Base-by-base conservation (phyloP, 2,329 filamentous ascomycete species). In the Hypoxylon sp. region DNA sequence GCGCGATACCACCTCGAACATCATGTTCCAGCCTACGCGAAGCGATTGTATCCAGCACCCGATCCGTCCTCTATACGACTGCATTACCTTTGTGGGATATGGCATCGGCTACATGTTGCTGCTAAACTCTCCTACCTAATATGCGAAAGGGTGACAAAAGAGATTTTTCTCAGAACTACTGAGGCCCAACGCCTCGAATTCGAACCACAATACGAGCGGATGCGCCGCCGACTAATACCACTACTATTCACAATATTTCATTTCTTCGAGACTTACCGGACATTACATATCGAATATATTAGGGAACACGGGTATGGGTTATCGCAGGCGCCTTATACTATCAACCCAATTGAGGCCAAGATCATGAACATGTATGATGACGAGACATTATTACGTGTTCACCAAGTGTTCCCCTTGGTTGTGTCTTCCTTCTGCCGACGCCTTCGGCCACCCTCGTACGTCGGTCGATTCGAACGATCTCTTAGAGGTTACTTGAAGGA, bases 281-380 rank as follows among this genome's bases (percentile, higher is more conserved):
- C 82, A 41, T 79, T 89, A 2, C 87, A 90, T 70, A 76, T 89
- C 6, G 79, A 87, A 70, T 86, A 87, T 66, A 82, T 91, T 23
- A 79, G 80, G 52, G 81, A 86, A 51, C 81, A 87, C 41, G 84
- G 85, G 11, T 80, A 84, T 52, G 86, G 87, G 4, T 71, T 91
- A 49, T 78, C 79, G 43, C 80, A 76, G 45, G 82, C 83, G 59
- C 85, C 88, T 0, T 90, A 87, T 70, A 90, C 88, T 0, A 65
- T 87, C 43, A 89, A 91, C 71, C 89, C 89, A 0, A 88, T 91
- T 68, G 89, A 91, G 75, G 78, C 79, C 14, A 79, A 88, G 71
- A 85, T 90, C 38, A 89, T 91, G 86, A 83, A 77, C 57, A 87
- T 87, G 85, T 91, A 91, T 75, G 88, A 90, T 71, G 86, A 90